A percentile compares a stretch with the other conserved stretches of the same genome.
Conservation (phyloP, 331 rosid species). For the Rhamnella rubrinervis region DNA sequence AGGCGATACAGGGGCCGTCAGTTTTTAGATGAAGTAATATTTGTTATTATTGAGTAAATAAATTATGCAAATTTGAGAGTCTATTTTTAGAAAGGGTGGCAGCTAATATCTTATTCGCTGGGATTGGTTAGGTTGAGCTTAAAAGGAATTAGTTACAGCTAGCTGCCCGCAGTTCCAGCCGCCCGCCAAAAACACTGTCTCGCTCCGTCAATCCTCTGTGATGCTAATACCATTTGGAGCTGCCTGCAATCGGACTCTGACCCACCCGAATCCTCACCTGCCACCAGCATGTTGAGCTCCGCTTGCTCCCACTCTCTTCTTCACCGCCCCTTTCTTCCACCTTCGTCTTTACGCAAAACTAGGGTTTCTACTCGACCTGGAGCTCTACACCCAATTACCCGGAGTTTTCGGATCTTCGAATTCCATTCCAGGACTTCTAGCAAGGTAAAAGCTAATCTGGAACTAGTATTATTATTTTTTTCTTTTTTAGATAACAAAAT, state of each 20-base stretch:
- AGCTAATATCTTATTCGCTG: too few species aligned
- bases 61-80: too few species aligned
- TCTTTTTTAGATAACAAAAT: neutral
- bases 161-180: neutral
- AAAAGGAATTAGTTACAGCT: too few species aligned
- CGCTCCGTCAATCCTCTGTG: neutral
- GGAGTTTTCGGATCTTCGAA: conserved; percentile 54
- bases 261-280: conserved; percentile 20
- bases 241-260: conserved; percentile 22
- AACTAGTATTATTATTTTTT: neutral
- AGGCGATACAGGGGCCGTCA: too few species aligned
- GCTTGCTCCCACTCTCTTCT: conserved; percentile 42
- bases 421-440: conserved; percentile 34
- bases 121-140: too few species aligned
- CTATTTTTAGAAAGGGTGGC: too few species aligned
- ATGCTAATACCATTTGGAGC: conserved; percentile 30
- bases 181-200: neutral
- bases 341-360: conserved; percentile 26
- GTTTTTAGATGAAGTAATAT: too few species aligned
- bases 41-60: too few species aligned
- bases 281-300: conserved; percentile 68
- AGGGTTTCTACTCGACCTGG: conserved; percentile 44
- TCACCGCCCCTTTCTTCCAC: conserved; percentile 47
- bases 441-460: conserved; percentile 31
- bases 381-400: conserved; percentile 35